phyloP scores from a whole-genome alignment of 202 grass and related monocot species.

The Zizania palustris region DNA sequence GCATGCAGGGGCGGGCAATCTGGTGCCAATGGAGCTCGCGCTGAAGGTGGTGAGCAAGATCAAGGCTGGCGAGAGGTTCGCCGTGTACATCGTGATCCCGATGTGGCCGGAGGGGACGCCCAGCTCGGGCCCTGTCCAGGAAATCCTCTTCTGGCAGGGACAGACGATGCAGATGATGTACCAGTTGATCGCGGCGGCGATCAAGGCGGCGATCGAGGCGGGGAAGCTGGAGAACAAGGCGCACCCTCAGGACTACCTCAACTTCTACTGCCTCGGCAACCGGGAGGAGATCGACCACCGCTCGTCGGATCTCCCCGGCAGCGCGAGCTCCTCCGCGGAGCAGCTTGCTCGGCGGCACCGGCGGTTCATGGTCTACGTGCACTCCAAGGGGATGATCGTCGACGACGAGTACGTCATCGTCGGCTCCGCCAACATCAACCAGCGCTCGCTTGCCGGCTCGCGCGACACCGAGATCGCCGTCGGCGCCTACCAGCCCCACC shows the following conservation, averaged over 20 bases:
- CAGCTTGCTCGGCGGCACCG: slow-evolving; percentile 40
- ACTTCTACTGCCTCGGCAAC: slow-evolving; percentile 88
- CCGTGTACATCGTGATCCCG: slow-evolving; percentile 73
- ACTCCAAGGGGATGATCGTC: slow-evolving; percentile 82
- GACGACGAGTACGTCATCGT: slow-evolving; percentile 86
- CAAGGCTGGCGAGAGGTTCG: slow-evolving; percentile 56
- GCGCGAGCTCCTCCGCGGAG: background rate
- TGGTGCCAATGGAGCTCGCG: slow-evolving; percentile 88
- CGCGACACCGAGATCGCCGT: slow-evolving; percentile 83
- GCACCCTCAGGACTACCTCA: slow-evolving; percentile 66
- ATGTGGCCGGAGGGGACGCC: slow-evolving; percentile 82
- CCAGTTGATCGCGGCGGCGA: slow-evolving; percentile 37
- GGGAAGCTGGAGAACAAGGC: background rate
- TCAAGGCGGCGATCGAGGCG: background rate
- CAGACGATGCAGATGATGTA: slow-evolving; percentile 90
- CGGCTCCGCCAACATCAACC: slow-evolving; percentile 89
- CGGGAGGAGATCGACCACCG: slow-evolving; percentile 26
- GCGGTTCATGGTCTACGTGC: slow-evolving; percentile 84
- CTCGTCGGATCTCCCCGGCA: background rate
- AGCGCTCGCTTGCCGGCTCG: slow-evolving; percentile 64
- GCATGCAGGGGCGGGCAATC: slow-evolving; percentile 56
- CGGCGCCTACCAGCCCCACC: slow-evolving; percentile 66
- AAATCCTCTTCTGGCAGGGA: slow-evolving; percentile 82
- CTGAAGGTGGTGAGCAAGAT: slow-evolving; percentile 74
- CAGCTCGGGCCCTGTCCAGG: slow-evolving; percentile 31